A percentile compares a stretch with the other conserved stretches of the same genome.
Evolutionary conservation across 805 yeast genomes (phyloP).

Genomic region (Ogataea thermomethanolica): DNA sequence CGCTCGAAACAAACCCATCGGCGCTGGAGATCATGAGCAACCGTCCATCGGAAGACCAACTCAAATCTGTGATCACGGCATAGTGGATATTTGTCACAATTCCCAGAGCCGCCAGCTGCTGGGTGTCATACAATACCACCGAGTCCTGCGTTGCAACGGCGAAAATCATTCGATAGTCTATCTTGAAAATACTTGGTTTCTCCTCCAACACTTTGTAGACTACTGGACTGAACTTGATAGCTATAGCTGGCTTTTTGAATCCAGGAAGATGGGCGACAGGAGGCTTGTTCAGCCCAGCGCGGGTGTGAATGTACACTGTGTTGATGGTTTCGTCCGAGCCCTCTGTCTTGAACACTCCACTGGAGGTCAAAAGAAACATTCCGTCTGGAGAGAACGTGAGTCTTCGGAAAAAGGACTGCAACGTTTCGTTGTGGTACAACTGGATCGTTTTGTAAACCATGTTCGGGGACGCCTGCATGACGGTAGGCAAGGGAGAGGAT

Average conservation of each 20-base stretch:
- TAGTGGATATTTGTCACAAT: conserved; percentile 78
- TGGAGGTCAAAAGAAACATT: conserved; percentile 66
- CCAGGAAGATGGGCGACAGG: conserved; percentile 84
- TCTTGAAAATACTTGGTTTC: conserved; percentile 37
- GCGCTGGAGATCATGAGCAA: conserved; percentile 74
- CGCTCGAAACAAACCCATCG: conserved; percentile 85
- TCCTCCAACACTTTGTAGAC: conserved; percentile 40
- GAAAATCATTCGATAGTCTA: conserved; percentile 79
- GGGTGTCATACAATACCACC: conserved; percentile 79
- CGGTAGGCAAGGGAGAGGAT: conserved; percentile 42
- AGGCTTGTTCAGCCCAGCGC: conserved; percentile 60
- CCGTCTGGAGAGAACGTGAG: conserved; percentile 92
- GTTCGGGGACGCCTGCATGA: conserved; percentile 35
- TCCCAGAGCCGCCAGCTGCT: conserved; percentile 63
- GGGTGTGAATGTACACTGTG: conserved; percentile 75
- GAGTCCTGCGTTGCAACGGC: conserved; percentile 93
- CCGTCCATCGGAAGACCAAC: conserved; percentile 80
- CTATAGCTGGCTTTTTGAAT: conserved; percentile 79
- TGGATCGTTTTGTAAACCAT: conserved; percentile 36
- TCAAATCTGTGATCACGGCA: conserved; percentile 79
- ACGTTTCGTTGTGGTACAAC: conserved; percentile 79
- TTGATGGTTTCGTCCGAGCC: conserved; percentile 35
- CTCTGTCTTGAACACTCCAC: conserved; percentile 55
- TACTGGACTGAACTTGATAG: conserved; percentile 71
- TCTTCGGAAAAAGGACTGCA: conserved; percentile 87